These are phyloP conservation scores for Pulveroboletus sp. DNA, from an alignment of 768 basidiomycete species.

Conservation along the genomic window DNA sequence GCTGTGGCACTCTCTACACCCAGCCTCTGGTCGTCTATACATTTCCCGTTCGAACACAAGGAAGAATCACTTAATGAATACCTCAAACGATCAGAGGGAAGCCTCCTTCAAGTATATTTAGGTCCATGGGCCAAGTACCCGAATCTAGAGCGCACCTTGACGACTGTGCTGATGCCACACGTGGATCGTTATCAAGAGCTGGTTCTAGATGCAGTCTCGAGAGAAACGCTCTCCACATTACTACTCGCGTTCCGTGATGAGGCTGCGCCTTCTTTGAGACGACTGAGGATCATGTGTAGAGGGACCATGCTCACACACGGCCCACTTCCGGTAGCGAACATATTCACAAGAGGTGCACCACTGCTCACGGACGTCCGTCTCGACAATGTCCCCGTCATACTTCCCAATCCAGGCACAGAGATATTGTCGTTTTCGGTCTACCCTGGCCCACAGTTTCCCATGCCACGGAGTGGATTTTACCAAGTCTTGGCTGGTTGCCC, in stretches of 20 bases:
- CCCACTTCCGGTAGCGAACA: slow-evolving; percentile 16
- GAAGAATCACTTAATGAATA: slow-evolving; percentile 30
- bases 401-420: slow-evolving; percentile 19
- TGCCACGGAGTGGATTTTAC: slow-evolving; percentile 23
- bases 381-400: slow-evolving; percentile 27
- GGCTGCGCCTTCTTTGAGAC: slow-evolving; percentile 24
- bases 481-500: slow-evolving; percentile 19
- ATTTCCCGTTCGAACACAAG: slow-evolving; percentile 27
- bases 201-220: slow-evolving; percentile 28
- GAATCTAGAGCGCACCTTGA: slow-evolving; percentile 22
- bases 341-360: slow-evolving; percentile 32
- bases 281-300: slow-evolving; percentile 28
- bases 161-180: slow-evolving; percentile 27
- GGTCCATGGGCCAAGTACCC: slow-evolving; percentile 31
- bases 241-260: slow-evolving; percentile 22
- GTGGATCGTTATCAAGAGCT: slow-evolving; percentile 26
- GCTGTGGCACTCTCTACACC: slow-evolving; percentile 31
- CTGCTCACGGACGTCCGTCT: slow-evolving; percentile 30
- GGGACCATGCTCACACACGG: slow-evolving; percentile 27
- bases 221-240: slow-evolving; percentile 25
- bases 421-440: slow-evolving; percentile 31
- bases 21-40: slow-evolving; percentile 33
- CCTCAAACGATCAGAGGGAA: slow-evolving; percentile 29
- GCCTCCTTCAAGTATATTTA: slow-evolving; percentile 30
- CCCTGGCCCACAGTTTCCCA: slow-evolving; percentile 31